Base-by-base conservation (phyloP, 139 green algal genomes). In the Gonium pectorale region DNA sequence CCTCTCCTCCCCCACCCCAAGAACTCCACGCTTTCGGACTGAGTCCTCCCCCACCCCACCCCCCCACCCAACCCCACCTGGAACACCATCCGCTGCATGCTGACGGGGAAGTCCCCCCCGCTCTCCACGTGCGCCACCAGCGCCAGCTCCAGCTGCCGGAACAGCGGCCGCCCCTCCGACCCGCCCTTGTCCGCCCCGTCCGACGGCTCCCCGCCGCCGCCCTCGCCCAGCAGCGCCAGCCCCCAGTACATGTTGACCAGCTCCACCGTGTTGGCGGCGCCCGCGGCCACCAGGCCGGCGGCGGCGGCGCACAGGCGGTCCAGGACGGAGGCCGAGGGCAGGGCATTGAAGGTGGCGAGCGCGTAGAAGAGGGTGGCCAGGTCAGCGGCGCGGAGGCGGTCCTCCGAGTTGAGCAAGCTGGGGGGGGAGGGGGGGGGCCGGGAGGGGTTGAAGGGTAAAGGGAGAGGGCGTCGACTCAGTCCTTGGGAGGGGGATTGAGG, bases 171-270 rank as follows among this genome's bases (percentile, higher is more conserved):
- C 73, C 41, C 40, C 56, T 73, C 81, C 75, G 51, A 67, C 17
- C n/a, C n/a, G n/a, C n/a, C n/a, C n/a, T n/a, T n/a, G n/a, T n/a
- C n/a, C n/a, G n/a, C n/a, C n/a, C n/a, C n/a, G n/a, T n/a, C n/a
- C n/a, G n/a, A n/a, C n/a, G n/a, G n/a, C n/a, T n/a, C n/a, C n/a
- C n/a, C n/a, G n/a, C n/a, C n/a, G n/a, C n/a, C n/a, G n/a, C n/a
- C n/a, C n/a, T n/a, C n/a, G n/a, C 77, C 77, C 43, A 89, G 75
- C 75, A 91, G 56, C 24, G 44, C 87, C 27, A 91, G 83, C 24
- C 77, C 83, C 87, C 87, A 90, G 52, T 86, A 86, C 33, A 77
- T 33, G 68, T 63, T 86, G 40, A 33, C 54, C 51, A 90, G 87
- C 62, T 88, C 87, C 21, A 72, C 37, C 5, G 56, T 21, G 38